Base-by-base conservation (phyloP, 768 basidiomycete species). In the Termitomyces sp. region DNA sequence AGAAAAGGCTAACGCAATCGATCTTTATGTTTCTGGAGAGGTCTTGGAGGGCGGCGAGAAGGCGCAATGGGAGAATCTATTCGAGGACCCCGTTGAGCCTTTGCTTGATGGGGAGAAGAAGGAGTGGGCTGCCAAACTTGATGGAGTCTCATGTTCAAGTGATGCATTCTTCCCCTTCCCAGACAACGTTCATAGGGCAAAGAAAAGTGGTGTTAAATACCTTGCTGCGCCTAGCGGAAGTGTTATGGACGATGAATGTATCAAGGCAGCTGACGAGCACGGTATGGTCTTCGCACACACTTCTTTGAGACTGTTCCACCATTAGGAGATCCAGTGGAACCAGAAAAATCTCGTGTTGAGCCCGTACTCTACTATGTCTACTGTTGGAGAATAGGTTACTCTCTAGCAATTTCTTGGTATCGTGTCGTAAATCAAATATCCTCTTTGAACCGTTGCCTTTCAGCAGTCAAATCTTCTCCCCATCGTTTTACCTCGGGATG, bases 131-230 rank as follows among this genome's bases (percentile, higher is more conserved):
- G 72, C 66, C 48, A 76, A 88, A 75, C 76, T 98, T 58, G 87
- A 88, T 60, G 91, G 85, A 22, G 96, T 98, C 53, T 86, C 91
- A 6, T 96, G 97, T 74, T 91, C 92, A 34, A 95, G 93, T 61
- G 97, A 99, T 65, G 97, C 96, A 53, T 99, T 99, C 83, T 98
- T 98, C 94, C 97, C 97, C 18, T 98, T 98, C 85, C 84, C 96
- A 13, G 97, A 99, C 69, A 99, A 98, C 66, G 96, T 99, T 36
- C 91, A 98, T 70, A 81, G 97, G 47, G 92, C 93, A 53, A 81
- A 83, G 73, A 88, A 91, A 80, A 95, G 93, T 61, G 97, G 97
- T 0, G 95, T 94, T 51, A 85, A 76, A 69, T 98, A 97, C 73
- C 80, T 99, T 49, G 94, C 93, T 27, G 94, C 95, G 7, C 89